Percentiles rank a stretch among this genome's conserved stretches.
Conservation (phyloP, 352 stramenopile species). For the Blastocystis sp. region DNA sequence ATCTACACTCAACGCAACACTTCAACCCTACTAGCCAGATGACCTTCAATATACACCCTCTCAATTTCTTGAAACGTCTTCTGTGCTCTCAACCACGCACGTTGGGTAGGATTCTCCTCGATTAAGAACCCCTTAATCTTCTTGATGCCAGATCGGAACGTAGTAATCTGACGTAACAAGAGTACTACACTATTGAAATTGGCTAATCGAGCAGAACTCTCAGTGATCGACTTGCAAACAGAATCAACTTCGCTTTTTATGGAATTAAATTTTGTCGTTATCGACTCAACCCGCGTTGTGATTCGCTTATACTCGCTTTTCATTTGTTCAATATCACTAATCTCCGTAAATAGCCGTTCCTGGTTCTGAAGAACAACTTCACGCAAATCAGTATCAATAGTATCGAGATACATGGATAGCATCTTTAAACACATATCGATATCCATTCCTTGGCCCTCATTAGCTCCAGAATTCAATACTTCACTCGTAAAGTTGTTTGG, state of each 20-base stretch:
- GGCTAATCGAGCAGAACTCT: conserved; percentile 9
- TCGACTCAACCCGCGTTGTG: not conserved
- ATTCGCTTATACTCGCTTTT: conserved; percentile 39
- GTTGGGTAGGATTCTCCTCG: conserved; percentile 18
- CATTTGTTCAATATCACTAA: conserved; percentile 38
- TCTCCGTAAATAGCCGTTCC: conserved; percentile 31
- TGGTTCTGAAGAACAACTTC: conserved; percentile 57
- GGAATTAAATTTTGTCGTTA: conserved; percentile 11
- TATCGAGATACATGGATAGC: conserved; percentile 57
- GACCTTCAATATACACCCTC: conserved; percentile 5
- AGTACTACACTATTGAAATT: conserved; percentile 56
- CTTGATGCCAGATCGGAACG: conserved; percentile 24
- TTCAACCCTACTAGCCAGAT: not conserved
- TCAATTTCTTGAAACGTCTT: conserved; percentile 59
- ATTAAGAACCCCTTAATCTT: conserved; percentile 49
- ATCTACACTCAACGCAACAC: not conserved
- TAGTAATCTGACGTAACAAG: conserved; percentile 20
- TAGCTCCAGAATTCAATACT: not conserved
- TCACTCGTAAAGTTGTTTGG: conserved; percentile 47
- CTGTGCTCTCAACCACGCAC: conserved; percentile 35
- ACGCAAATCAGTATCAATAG: conserved; percentile 53
- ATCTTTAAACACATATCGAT: conserved; percentile 67
- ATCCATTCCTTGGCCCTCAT: conserved; percentile 41
- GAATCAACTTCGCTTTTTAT: conserved; percentile 35
- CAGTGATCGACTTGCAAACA: conserved; percentile 18